Evolutionary conservation across 2,329 filamentous ascomycete species (phyloP).

Genomic region (Exophiala spinifera): DNA sequence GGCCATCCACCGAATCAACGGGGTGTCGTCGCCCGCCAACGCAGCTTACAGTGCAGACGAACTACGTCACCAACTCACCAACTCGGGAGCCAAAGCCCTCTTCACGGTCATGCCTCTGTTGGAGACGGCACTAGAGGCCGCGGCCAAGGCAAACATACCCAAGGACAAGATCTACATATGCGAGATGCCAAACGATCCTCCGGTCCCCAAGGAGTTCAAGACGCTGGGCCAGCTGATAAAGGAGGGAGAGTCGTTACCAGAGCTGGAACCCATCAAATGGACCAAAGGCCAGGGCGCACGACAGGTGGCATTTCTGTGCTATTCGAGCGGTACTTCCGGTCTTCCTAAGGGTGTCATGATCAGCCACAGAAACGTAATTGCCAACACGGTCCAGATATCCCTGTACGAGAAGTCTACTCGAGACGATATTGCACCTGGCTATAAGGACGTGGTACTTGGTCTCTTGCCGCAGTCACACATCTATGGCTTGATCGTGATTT

Average conservation of each 20-base stretch:
- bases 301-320: constrained; percentile 73
- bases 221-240: constrained; percentile 65
- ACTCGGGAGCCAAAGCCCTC: constrained; percentile 65
- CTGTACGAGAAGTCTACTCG: constrained; percentile 49
- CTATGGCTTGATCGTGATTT: constrained; percentile 71
- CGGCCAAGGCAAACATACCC: constrained; percentile 61
- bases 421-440: constrained; percentile 41
- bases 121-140: constrained; percentile 61
- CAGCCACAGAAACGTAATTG: constrained; percentile 73
- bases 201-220: constrained; percentile 47
- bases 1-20: constrained; percentile 71
- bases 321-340: constrained; percentile 76
- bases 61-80: constrained; percentile 67
- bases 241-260: constrained; percentile 51
- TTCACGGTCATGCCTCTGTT: constrained; percentile 70
- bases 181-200: constrained; percentile 53
- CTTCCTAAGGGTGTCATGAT: constrained; percentile 85
- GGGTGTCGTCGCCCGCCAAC: constrained; percentile 70
- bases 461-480: constrained; percentile 81
- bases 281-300: constrained; percentile 46
- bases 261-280: constrained; percentile 42
- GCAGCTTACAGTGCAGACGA: constrained; percentile 69
- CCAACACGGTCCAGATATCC: constrained; percentile 65
- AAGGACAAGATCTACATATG: constrained; percentile 66
- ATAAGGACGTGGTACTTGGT: constrained; percentile 59